A percentile compares a stretch with the other conserved stretches of the same genome.
Evolutionary conservation across 495 filamentous ascomycete genomes (phyloP).

Genomic region (Hyaloscypha finlandica): DNA sequence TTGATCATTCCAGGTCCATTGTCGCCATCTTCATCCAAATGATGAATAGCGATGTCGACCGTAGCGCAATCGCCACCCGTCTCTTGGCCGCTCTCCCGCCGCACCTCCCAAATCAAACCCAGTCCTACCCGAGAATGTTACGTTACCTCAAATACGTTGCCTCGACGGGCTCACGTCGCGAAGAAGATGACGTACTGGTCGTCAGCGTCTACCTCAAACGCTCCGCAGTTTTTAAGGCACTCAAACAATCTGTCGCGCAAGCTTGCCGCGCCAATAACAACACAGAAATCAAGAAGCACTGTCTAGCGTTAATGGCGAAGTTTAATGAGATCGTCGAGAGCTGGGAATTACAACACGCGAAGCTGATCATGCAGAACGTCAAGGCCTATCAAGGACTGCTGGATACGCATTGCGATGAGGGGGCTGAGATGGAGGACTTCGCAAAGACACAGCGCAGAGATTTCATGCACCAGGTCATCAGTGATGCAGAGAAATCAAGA

Average conservation of each 20-base stretch:
- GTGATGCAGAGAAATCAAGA: constrained; percentile 31
- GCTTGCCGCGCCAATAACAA: neutral
- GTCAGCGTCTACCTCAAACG: constrained; percentile 18
- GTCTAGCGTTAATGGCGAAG: constrained; percentile 6
- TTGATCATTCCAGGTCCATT: constrained; percentile 32
- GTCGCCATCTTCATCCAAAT: constrained; percentile 33
- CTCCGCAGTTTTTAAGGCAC: constrained; percentile 11
- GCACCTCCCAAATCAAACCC: constrained; percentile 7
- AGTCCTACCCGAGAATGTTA: constrained; percentile 17
- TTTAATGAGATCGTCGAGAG: too few species aligned
- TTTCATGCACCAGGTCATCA: constrained; percentile 13
- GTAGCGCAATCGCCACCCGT: too few species aligned
- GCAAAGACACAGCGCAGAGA: neutral
- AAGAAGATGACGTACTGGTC: constrained; percentile 10
- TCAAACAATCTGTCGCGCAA: constrained; percentile 6
- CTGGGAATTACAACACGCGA: neutral
- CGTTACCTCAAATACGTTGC: constrained; percentile 17
- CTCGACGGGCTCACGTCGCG: constrained; percentile 6
- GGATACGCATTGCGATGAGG: neutral
- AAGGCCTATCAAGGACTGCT: constrained; percentile 5
- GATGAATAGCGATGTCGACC: constrained; percentile 19
- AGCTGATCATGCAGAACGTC: constrained; percentile 18
- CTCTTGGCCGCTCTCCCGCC: neutral
- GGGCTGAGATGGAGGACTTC: neutral
- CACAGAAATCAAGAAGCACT: constrained; percentile 7